Conservation (phyloP, 352 stramenopile genomes). For the Globisporangium okanoganense region DNA sequence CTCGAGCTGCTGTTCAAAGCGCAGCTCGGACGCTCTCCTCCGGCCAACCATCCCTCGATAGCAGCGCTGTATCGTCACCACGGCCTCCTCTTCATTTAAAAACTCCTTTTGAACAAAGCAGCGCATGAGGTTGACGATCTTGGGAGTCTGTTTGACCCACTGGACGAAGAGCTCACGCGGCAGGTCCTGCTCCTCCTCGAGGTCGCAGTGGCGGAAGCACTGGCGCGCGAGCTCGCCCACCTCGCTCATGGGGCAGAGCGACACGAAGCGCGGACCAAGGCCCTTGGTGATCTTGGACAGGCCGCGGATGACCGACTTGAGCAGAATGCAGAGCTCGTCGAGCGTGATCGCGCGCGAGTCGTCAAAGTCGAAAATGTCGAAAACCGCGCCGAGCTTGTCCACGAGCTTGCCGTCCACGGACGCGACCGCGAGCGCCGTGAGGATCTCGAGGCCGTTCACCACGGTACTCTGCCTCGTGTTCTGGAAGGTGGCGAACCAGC, state of each 20-base stretch:
- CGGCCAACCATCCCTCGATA: conserved; percentile 50
- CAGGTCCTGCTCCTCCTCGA: conserved; percentile 67
- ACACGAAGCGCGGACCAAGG: conserved; percentile 45
- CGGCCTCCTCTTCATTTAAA: conserved; percentile 51
- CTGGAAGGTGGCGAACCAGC: conserved; percentile 67
- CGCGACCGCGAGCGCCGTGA: conserved; percentile 54
- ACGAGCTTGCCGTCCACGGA: conserved; percentile 43
- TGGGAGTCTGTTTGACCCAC: conserved; percentile 67
- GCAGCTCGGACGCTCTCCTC: conserved; percentile 37
- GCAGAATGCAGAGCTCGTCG: conserved; percentile 68
- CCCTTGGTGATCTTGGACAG: conserved; percentile 67
- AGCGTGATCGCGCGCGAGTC: conserved; percentile 58
- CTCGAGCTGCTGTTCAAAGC: conserved; percentile 52
- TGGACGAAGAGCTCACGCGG: conserved; percentile 42
- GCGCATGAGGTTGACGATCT: conserved; percentile 65
- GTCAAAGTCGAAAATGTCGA: conserved; percentile 80
- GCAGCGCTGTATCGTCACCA: conserved; percentile 47
- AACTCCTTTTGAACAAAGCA: conserved; percentile 73
- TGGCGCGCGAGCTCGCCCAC: conserved; percentile 53
- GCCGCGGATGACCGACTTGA: conserved; percentile 65
- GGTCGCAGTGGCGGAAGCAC: conserved; percentile 60
- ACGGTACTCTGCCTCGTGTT: conserved; percentile 59
- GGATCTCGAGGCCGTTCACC: conserved; percentile 66
- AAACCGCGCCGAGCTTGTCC: conserved; percentile 58
- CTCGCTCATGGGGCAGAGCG: conserved; percentile 57